Evolutionary conservation across 2,329 filamentous ascomycete genomes (phyloP).

Genomic region (Pseudogymnoascus sp.): DNA sequence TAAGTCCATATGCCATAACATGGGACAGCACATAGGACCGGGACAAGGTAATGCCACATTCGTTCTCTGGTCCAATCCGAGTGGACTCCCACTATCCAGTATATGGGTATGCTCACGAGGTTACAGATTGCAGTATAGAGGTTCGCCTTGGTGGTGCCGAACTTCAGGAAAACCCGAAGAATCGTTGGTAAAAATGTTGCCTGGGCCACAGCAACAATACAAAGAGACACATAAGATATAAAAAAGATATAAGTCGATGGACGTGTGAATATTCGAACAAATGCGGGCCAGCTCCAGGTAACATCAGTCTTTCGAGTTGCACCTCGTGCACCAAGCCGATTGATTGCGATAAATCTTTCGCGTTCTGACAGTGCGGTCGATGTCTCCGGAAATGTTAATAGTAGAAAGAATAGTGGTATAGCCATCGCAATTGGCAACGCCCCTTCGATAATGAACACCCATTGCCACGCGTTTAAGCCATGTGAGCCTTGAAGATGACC

Average conservation of each 20-base stretch:
- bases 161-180: constrained; percentile 19
- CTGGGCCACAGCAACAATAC: constrained; percentile 20
- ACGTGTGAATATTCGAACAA: constrained; percentile 18
- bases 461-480: constrained; percentile 15
- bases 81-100: constrained; percentile 19
- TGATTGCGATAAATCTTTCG: constrained; percentile 21
- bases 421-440: constrained; percentile 16
- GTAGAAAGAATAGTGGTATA: constrained; percentile 17
- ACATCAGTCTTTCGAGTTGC: constrained; percentile 18
- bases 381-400: constrained; percentile 21
- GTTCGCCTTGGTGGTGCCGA: constrained; percentile 18
- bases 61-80: constrained; percentile 23
- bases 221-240: constrained; percentile 18
- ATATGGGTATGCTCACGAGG: constrained; percentile 18
- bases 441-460: constrained; percentile 17
- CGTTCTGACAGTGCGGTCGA: constrained; percentile 17
- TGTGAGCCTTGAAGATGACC: constrained; percentile 12
- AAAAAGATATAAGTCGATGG: constrained; percentile 22
- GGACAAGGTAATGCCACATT: constrained; percentile 24
- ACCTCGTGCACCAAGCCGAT: constrained; percentile 19
- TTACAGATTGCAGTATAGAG: constrained; percentile 19
- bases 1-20: constrained; percentile 24
- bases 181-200: constrained; percentile 22
- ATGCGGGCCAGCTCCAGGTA: constrained; percentile 18
- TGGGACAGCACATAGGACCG: constrained; percentile 17